Evolutionary conservation across 805 yeast genomes (phyloP).

Genomic region (Komagataella pastoris): DNA sequence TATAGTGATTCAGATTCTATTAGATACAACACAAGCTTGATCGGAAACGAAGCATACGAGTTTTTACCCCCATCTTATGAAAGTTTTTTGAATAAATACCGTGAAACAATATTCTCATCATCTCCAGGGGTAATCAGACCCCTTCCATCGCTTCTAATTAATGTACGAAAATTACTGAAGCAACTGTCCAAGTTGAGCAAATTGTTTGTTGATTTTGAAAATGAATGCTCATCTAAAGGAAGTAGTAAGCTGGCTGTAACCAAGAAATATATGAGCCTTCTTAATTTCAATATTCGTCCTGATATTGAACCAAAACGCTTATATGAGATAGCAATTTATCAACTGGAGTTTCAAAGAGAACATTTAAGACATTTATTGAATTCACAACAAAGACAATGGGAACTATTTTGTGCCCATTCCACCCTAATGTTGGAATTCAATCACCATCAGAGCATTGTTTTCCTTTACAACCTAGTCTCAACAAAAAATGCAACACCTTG

Average conservation of each 20-base stretch:
- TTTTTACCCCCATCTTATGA: constrained; percentile 2
- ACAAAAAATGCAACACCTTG: constrained; percentile 84
- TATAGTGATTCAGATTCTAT: background rate
- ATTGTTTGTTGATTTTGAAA: constrained; percentile 11
- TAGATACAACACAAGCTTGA: constrained; percentile 3
- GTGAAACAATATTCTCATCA: constrained; percentile 34
- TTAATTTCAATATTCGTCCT: constrained; percentile 5
- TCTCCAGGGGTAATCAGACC: constrained; percentile 78
- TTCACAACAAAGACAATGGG: constrained; percentile 52
- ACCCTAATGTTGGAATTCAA: constrained; percentile 51
- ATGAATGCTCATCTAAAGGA: background rate
- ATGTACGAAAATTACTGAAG: constrained; percentile 10
- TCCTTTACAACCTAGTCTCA: constrained; percentile 73
- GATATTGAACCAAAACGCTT: constrained; percentile 19
- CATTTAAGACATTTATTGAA: constrained; percentile 16
- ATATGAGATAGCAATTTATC: constrained; percentile 20
- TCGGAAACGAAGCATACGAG: constrained; percentile 7
- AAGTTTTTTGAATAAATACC: constrained; percentile 1
- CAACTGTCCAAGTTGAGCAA: constrained; percentile 16
- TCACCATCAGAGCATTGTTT: constrained; percentile 66
- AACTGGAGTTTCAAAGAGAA: constrained; percentile 15
- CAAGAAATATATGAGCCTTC: constrained; percentile 4
- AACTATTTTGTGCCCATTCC: constrained; percentile 29
- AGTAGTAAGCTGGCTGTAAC: constrained; percentile 1
- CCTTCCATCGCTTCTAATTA: constrained; percentile 31